Percentiles rank a stretch among this genome's conserved stretches.
Conservation (phyloP, 148 eudicot genomes). For the Rhododendron henanense region DNA sequence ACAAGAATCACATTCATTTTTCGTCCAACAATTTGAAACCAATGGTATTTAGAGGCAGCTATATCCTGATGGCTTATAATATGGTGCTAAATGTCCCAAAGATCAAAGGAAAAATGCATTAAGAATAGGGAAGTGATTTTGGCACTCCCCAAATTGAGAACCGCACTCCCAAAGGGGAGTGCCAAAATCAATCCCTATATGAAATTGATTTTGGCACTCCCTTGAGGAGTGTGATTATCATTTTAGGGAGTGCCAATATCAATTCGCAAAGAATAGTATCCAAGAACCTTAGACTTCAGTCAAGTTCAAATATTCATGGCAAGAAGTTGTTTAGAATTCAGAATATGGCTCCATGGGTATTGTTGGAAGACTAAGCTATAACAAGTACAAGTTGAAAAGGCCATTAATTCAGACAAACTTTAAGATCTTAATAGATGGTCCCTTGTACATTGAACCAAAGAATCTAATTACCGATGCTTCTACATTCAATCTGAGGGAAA, state of each 20-base stretch:
- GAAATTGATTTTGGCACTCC: no score
- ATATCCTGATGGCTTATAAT: background rate
- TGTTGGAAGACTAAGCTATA: background rate
- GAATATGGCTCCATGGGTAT: background rate
- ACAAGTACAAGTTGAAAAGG: background rate
- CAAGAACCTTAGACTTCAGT: background rate
- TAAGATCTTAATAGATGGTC: background rate
- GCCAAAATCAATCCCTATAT: no score
- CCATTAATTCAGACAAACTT: background rate
- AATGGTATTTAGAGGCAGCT: background rate
- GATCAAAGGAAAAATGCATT: background rate
- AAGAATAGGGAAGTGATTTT: background rate
- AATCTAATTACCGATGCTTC: background rate
- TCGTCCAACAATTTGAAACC: background rate
- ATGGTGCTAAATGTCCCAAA: background rate
- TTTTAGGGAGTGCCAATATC: no score
- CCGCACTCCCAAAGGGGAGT: no score
- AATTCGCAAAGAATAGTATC: background rate
- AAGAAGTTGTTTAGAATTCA: background rate
- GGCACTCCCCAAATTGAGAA: no score
- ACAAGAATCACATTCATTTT: background rate
- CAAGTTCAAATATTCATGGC: background rate
- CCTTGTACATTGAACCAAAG: background rate
- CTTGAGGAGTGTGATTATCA: no score
- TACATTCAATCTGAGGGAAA: no score